Percentiles rank a stretch among this genome's conserved stretches.
These are phyloP conservation scores for Yamadazyma conglobata DNA, from an alignment of 1,139 yeast genomes.

Conservation along the genomic window DNA sequence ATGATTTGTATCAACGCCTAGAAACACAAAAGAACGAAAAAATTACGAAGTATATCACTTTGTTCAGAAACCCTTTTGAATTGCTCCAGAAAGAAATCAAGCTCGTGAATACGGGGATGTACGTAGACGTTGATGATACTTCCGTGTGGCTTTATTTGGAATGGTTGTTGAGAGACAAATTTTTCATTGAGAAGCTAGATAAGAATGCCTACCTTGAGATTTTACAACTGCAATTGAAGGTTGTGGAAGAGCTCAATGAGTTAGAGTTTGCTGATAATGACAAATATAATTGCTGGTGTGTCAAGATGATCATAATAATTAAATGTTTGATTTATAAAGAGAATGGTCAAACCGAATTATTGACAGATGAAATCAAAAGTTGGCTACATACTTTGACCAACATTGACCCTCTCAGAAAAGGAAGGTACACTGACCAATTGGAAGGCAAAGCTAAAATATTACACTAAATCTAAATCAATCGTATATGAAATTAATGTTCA, in stretches of 20 bases:
- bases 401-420: constrained; percentile 68
- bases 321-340: constrained; percentile 27
- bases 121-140: constrained; percentile 91
- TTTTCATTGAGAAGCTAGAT: constrained; percentile 34
- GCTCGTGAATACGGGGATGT: constrained; percentile 77
- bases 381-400: constrained; percentile 42
- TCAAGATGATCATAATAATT: constrained; percentile 51
- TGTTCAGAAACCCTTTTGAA: constrained; percentile 23
- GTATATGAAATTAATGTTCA: too few species aligned
- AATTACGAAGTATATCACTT: constrained; percentile 9
- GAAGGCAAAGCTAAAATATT: constrained; percentile 12
- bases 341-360: constrained; percentile 6
- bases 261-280: constrained; percentile 57
- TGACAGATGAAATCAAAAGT: constrained; percentile 24
- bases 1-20: constrained; percentile 19
- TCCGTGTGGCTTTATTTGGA: constrained; percentile 87
- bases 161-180: constrained; percentile 68
- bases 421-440: constrained; percentile 51
- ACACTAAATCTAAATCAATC: too few species aligned
- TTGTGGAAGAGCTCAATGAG: constrained; percentile 54
- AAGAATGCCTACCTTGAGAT: constrained; percentile 21
- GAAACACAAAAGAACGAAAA: constrained; percentile 15
- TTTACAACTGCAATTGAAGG: constrained; percentile 35
- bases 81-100: constrained; percentile 60
- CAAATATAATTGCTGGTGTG: constrained; percentile 68